Percentiles rank a stretch among this genome's conserved stretches.
Evolutionary conservation across 2,329 filamentous ascomycete genomes (phyloP).

Genomic region (Exophiala aquamarina): DNA sequence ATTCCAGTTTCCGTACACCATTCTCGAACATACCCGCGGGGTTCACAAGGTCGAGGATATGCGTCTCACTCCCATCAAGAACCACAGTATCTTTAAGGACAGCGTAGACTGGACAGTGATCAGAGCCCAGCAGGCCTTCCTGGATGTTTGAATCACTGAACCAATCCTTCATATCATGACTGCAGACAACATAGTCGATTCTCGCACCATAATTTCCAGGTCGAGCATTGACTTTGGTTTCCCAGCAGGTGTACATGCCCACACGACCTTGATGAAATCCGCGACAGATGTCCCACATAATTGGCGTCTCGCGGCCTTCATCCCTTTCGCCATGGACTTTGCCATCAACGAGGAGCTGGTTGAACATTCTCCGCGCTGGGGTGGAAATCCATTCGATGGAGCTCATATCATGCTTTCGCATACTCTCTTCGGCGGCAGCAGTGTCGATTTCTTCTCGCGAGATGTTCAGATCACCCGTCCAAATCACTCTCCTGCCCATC

Average conservation of each 20-base stretch:
- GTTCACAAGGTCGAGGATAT: slow-evolving; percentile 75
- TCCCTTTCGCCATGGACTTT: slow-evolving; percentile 67
- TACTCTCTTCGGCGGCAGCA: slow-evolving; percentile 68
- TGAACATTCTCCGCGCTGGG: slow-evolving; percentile 75
- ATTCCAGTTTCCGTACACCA: slow-evolving; percentile 66
- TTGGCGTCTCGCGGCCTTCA: slow-evolving; percentile 65
- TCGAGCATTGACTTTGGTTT: slow-evolving; percentile 91
- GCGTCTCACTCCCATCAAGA: slow-evolving; percentile 48
- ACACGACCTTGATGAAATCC: slow-evolving; percentile 74
- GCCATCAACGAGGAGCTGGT: slow-evolving; percentile 77
- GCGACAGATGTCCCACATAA: slow-evolving; percentile 81
- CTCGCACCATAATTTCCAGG: slow-evolving; percentile 89
- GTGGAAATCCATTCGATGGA: slow-evolving; percentile 70
- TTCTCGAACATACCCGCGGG: slow-evolving; percentile 68
- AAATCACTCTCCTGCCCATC: slow-evolving; percentile 78
- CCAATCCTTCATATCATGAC: slow-evolving; percentile 74
- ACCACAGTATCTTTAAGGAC: slow-evolving; percentile 65
- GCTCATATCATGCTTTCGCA: slow-evolving; percentile 68
- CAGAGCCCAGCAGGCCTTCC: slow-evolving; percentile 88
- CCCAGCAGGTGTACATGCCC: slow-evolving; percentile 98
- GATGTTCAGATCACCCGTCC: slow-evolving; percentile 89
- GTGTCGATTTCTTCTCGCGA: slow-evolving; percentile 69
- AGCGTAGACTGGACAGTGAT: slow-evolving; percentile 92
- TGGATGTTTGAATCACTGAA: slow-evolving; percentile 82
- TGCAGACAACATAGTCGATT: slow-evolving; percentile 92